A percentile compares a stretch with the other conserved stretches of the same genome.
Conservation (phyloP, 805 yeast species). For the Metschnikowia henanensis region DNA sequence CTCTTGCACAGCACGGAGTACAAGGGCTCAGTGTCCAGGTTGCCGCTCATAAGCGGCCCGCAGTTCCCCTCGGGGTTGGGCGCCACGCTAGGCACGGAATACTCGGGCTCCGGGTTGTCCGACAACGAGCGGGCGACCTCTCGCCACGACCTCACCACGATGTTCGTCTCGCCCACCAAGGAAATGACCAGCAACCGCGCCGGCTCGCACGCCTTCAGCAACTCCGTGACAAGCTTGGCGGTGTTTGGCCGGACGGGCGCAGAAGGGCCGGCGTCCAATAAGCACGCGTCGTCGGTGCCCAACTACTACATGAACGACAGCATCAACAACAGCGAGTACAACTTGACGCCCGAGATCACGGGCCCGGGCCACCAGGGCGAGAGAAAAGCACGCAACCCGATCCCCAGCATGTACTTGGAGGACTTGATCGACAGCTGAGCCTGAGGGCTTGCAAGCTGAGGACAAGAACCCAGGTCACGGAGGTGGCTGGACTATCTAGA, state of each 20-base stretch:
- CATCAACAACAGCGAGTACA: constrained; percentile 34
- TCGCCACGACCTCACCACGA: constrained; percentile 43
- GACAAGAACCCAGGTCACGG: no score
- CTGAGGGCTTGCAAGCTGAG: not conserved
- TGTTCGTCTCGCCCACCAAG: constrained; percentile 81
- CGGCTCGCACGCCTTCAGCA: constrained; percentile 24
- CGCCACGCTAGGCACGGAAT: constrained; percentile 28
- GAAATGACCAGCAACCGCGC: constrained; percentile 54
- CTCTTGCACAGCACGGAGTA: constrained; percentile 15
- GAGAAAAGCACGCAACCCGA: constrained; percentile 29
- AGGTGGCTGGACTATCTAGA: no score
- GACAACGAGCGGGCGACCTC: constrained; percentile 21
- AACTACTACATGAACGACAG: constrained; percentile 41
- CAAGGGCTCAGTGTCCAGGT: constrained; percentile 29
- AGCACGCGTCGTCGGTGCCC: constrained; percentile 35
- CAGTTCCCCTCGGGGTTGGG: constrained; percentile 24
- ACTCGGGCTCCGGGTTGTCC: not conserved
- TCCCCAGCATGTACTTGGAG: constrained; percentile 52
- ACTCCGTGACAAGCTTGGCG: constrained; percentile 22
- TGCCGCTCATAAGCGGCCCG: constrained; percentile 31
- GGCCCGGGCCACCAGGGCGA: constrained; percentile 4
- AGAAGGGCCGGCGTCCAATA: constrained; percentile 23
- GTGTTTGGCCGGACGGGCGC: constrained; percentile 18
- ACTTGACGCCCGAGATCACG: constrained; percentile 12
- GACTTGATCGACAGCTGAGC: constrained; percentile 43